Evolutionary conservation across 148 eudicot genomes (phyloP).

Genomic region (Rhododendron williamsianum): DNA sequence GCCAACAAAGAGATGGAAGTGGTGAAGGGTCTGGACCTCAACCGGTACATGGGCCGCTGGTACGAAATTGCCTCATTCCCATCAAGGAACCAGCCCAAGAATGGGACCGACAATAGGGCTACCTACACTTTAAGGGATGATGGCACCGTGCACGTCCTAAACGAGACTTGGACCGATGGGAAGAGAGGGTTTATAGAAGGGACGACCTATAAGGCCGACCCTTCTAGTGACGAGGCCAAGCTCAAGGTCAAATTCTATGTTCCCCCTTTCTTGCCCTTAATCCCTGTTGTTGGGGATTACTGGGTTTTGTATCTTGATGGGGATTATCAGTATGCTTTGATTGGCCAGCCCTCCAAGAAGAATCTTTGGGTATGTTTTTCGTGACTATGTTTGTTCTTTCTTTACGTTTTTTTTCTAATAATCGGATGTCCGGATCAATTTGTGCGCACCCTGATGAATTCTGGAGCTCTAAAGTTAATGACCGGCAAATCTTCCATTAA

Average conservation of each 20-base stretch:
- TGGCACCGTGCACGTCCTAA: conserved; percentile 59
- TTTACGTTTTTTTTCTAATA: not conserved
- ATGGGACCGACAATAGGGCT: conserved; percentile 75
- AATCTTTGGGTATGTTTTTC: conserved; percentile 64
- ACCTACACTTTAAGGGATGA: conserved; percentile 66
- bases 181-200: conserved; percentile 75
- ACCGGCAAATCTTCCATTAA: no score
- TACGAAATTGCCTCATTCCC: conserved; percentile 87
- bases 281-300: conserved; percentile 78
- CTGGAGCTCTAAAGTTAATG: no score
- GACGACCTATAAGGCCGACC: conserved; percentile 67
- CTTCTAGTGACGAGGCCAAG: conserved; percentile 70
- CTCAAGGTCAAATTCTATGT: conserved; percentile 90
- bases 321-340: conserved; percentile 60
- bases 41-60: conserved; percentile 91
- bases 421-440: rapidly evolving
- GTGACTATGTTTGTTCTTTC: not conserved
- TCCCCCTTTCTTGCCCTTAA: conserved; percentile 77
- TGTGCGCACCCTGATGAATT: no score
- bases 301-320: conserved; percentile 72
- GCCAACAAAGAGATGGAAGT: conserved; percentile 54
- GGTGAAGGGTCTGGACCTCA: conserved; percentile 54
- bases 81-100: conserved; percentile 66
- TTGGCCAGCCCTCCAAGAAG: conserved; percentile 71
- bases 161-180: conserved; percentile 74